phyloP scores from a whole-genome alignment of 768 basidiomycete genomes.

The Floccularia luteovirens region DNA sequence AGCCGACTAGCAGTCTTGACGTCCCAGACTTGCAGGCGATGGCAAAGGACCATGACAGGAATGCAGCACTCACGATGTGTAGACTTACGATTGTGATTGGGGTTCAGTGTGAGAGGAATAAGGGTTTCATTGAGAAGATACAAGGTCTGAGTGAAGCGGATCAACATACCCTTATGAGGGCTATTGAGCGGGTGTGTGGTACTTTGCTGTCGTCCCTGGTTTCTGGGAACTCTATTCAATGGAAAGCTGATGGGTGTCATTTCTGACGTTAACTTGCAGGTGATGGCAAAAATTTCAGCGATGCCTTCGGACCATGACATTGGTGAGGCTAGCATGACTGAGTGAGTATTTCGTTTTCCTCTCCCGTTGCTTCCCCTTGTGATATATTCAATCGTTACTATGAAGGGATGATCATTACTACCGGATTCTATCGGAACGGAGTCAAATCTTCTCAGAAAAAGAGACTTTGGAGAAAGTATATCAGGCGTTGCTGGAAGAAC shows the following conservation, averaged over 20 bases:
- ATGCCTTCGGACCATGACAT: conserved; percentile 36
- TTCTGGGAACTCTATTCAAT: too few relatives aligned
- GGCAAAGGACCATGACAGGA: conserved; percentile 65
- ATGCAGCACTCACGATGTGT: conserved; percentile 68
- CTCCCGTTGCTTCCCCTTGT: conserved; percentile 4
- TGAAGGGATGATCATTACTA: conserved; percentile 88
- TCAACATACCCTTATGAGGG: conserved; percentile 88
- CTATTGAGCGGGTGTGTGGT: conserved; percentile 74
- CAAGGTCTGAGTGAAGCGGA: conserved; percentile 75
- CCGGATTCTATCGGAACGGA: conserved; percentile 73
- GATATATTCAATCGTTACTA: conserved; percentile 6
- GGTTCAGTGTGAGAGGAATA: conserved; percentile 84
- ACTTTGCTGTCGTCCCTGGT: background rate
- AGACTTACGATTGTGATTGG: conserved; percentile 79
- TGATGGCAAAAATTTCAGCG: conserved; percentile 68
- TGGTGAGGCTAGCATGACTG: conserved; percentile 66
- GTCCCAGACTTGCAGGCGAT: conserved; percentile 86
- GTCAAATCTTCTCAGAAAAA: conserved; percentile 74
- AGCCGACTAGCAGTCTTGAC: conserved; percentile 67
- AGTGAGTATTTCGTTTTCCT: conserved; percentile 40
- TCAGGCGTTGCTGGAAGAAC: conserved; percentile 67
- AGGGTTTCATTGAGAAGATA: conserved; percentile 85
- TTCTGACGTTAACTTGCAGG: conserved; percentile 27
- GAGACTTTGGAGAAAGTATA: conserved; percentile 82
- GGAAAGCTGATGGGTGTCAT: background rate